These are phyloP conservation scores for Talaromyces sp. DNA, from an alignment of 2,329 filamentous ascomycete species.

Conservation along the genomic window DNA sequence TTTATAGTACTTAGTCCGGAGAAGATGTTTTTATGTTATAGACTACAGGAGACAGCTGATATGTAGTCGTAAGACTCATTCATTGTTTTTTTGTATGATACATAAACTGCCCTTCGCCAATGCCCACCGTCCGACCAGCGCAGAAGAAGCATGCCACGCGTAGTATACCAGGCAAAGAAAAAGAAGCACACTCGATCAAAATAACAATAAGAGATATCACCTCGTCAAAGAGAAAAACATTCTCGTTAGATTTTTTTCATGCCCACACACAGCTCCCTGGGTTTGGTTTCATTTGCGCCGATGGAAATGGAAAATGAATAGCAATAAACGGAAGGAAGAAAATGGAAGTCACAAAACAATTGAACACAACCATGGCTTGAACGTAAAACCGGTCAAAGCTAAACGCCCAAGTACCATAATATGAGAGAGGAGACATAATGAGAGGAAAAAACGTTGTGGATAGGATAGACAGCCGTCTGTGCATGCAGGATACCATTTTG, in stretches of 20 bases:
- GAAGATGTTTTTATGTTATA: no score
- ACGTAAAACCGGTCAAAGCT: slow-evolving; percentile 1
- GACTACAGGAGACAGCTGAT: neutral
- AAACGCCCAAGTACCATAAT: neutral
- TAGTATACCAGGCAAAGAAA: neutral
- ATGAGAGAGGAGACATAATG: neutral
- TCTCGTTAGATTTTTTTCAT: neutral
- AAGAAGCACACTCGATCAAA: neutral
- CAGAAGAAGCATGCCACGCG: neutral
- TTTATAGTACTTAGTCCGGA: no score
- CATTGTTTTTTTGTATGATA: neutral
- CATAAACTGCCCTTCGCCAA: neutral
- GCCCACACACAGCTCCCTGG: neutral
- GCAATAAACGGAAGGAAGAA: neutral
- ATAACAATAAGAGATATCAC: slow-evolving; percentile 4
- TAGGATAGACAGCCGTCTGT: neutral
- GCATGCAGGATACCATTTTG: neutral
- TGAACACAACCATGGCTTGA: slow-evolving; percentile 5
- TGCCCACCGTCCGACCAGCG: neutral
- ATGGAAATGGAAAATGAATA: neutral
- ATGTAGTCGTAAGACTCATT: neutral
- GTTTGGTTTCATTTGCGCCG: slow-evolving; percentile 5
- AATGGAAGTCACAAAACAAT: neutral
- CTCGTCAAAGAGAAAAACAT: slow-evolving; percentile 1
- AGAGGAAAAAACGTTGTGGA: neutral